Percentiles rank a stretch among this genome's conserved stretches.
Evolutionary conservation across 441 rosid genomes (phyloP).

Genomic region (Hura crepitans): DNA sequence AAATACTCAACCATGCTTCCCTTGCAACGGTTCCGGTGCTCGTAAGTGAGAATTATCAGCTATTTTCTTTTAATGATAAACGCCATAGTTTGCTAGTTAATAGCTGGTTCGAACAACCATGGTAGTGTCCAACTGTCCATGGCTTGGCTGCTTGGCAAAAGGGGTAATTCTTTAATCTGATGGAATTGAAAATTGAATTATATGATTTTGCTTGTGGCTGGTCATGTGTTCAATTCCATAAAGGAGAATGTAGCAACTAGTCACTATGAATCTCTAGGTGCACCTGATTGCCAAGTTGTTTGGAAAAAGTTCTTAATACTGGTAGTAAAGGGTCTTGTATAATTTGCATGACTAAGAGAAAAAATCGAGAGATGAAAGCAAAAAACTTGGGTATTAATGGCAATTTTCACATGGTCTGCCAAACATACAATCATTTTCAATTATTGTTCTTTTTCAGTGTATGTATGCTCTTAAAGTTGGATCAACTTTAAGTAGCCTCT

Average conservation of each 20-base stretch:
- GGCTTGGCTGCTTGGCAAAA: not conserved
- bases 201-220: not conserved
- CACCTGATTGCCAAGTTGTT: not conserved
- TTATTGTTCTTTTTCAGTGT: not conserved
- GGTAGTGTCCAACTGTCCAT: not conserved
- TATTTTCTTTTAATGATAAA: not conserved
- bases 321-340: not conserved
- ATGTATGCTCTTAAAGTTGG: not conserved
- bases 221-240: not conserved
- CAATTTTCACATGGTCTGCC: not conserved
- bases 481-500: not conserved
- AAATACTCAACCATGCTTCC: constrained; percentile 91
- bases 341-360: not conserved
- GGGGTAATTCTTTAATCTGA: not conserved
- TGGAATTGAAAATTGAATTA: not conserved
- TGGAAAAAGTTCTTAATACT: too few species aligned
- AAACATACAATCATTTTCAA: not conserved
- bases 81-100: not conserved
- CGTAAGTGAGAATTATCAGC: constrained; percentile 44
- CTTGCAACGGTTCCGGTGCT: constrained; percentile 91
- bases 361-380: not conserved
- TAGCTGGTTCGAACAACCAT: not conserved
- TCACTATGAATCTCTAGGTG: not conserved
- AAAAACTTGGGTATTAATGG: not conserved
- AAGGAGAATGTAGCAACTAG: not conserved